These are phyloP conservation scores for Bolboschoenus planiculmis DNA, from an alignment of 176 grass and related monocot genomes.

Conservation along the genomic window DNA sequence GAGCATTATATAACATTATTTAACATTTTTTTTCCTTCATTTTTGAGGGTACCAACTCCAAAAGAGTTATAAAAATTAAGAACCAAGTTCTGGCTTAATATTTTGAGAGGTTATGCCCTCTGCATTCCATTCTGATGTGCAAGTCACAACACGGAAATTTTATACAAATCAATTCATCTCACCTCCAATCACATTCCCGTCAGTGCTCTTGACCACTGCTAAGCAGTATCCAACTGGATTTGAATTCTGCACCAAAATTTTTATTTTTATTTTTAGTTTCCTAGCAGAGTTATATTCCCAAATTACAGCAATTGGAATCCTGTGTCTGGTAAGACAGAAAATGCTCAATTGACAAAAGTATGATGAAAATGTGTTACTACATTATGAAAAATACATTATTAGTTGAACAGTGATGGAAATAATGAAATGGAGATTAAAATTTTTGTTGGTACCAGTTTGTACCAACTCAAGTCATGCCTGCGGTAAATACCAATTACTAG, in stretches of 20 bases:
- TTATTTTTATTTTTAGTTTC: not conserved
- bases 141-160: not conserved
- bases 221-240: conserved; percentile 33
- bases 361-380: not conserved
- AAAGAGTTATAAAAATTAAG: not conserved
- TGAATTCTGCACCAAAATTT: not conserved
- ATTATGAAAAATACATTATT: not conserved
- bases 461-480: not conserved
- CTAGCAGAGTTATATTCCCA: not conserved
- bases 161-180: not conserved
- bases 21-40: not conserved
- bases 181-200: conserved; percentile 57
- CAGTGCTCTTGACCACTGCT: conserved; percentile 26
- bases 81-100: not conserved
- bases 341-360: not conserved
- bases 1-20: not conserved
- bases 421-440: not conserved
- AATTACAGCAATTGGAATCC: not conserved
- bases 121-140: not conserved
- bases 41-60: not conserved
- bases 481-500: not conserved
- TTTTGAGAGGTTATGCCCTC: not conserved
- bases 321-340: not conserved
- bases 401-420: not conserved
- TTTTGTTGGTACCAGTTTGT: not conserved